A percentile compares a stretch with the other conserved stretches of the same genome.
Evolutionary conservation across 352 stramenopile species (phyloP).

Genomic region (Phytopythium oedochilum): DNA sequence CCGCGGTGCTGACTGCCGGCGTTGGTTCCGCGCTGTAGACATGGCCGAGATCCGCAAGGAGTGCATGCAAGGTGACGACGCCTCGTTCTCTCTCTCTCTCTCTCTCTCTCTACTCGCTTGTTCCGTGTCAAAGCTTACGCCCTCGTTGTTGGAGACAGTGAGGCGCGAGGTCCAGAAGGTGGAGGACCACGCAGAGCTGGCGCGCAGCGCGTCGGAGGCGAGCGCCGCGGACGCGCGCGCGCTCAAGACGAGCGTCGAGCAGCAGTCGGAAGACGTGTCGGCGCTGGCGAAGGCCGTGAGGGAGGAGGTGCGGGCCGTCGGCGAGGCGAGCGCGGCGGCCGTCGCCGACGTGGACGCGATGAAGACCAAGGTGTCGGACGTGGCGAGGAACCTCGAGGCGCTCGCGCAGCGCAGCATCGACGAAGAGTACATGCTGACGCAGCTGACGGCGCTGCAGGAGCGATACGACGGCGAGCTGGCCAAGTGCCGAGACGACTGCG

Average conservation of each 20-base stretch:
- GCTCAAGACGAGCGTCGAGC: constrained; percentile 8
- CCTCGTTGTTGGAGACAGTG: constrained; percentile 10
- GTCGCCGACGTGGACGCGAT: constrained; percentile 1
- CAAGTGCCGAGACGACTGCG: constrained; percentile 22
- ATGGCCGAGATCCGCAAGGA: constrained; percentile 25
- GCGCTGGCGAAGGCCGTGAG: constrained; percentile 18
- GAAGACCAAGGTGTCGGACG: background rate
- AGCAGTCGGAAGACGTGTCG: constrained; percentile 2
- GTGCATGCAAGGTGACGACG: constrained; percentile 12
- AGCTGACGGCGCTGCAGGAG: constrained; percentile 46
- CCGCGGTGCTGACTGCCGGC: background rate
- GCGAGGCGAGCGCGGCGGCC: background rate
- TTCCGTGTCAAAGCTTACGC: background rate
- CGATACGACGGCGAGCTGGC: constrained; percentile 36
- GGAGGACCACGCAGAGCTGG: constrained; percentile 25
- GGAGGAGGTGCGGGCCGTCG: constrained; percentile 10
- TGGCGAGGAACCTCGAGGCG: constrained; percentile 22
- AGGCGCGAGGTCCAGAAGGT: constrained; percentile 38
- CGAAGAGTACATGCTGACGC: constrained; percentile 51
- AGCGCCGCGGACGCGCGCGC: constrained; percentile 12
- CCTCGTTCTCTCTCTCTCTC: no score
- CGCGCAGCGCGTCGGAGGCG: constrained; percentile 25
- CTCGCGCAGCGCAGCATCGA: constrained; percentile 23
- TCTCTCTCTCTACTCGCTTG: background rate
- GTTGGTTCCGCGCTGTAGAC: constrained; percentile 7